Conservation (phyloP, 192 early-diverging fungal genomes). For the Obelidium mucronatum region DNA sequence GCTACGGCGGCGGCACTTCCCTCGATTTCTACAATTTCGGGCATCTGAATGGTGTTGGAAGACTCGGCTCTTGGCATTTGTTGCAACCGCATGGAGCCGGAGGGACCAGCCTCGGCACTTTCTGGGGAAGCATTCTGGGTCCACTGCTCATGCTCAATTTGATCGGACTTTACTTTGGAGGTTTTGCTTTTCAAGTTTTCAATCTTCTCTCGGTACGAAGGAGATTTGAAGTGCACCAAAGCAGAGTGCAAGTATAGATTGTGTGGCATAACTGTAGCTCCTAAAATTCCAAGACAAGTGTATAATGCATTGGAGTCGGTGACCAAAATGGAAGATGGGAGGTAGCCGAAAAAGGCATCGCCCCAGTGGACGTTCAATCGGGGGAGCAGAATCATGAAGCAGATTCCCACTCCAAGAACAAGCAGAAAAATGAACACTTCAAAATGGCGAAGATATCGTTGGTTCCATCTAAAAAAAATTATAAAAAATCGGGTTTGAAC, state of each 20-base stretch:
- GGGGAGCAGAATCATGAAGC: constrained; percentile 68
- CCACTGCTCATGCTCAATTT: neutral
- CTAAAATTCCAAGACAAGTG: constrained; percentile 79
- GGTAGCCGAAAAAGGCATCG: constrained; percentile 71
- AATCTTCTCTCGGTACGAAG: constrained; percentile 2
- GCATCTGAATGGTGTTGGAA: neutral
- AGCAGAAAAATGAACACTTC: constrained; percentile 73
- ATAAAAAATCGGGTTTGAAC: constrained; percentile 9
- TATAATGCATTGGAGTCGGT: constrained; percentile 64
- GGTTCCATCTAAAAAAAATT: constrained; percentile 48
- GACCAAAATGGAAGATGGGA: constrained; percentile 67
- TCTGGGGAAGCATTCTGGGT: neutral
- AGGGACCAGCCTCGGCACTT: neutral
- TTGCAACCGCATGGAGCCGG: too few species aligned
- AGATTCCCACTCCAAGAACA: constrained; percentile 65
- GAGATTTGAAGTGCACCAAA: constrained; percentile 59
- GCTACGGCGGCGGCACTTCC: neutral
- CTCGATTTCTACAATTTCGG: too few species aligned
- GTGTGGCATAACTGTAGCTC: constrained; percentile 90
- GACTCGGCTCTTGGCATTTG: neutral
- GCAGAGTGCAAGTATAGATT: constrained; percentile 81
- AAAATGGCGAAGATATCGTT: constrained; percentile 66
- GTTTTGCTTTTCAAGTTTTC: neutral
- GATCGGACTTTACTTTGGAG: neutral
- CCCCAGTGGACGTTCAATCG: constrained; percentile 63